Conservation (phyloP, 805 yeast genomes). For the Nakazawaea holstii region DNA sequence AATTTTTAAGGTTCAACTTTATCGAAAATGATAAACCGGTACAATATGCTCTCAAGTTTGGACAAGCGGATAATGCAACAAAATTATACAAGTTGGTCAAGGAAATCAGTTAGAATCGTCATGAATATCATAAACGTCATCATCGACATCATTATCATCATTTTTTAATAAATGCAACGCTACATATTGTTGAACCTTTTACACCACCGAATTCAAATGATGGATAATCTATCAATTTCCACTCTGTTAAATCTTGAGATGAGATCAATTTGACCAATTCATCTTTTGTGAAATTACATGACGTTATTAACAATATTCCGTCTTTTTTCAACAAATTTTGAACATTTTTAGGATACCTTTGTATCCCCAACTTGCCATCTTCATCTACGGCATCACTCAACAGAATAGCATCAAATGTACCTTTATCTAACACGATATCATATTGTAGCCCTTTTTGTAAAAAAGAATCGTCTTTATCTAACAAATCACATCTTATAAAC, state of each 20-base stretch:
- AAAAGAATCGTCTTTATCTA: slow-evolving; percentile 33
- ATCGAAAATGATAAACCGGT: slow-evolving; percentile 62
- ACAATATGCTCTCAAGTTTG: slow-evolving; percentile 79
- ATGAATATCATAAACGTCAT: slow-evolving; percentile 2
- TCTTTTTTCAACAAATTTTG: slow-evolving; percentile 46
- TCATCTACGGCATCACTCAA: slow-evolving; percentile 55
- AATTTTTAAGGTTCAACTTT: slow-evolving; percentile 71
- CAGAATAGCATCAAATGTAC: slow-evolving; percentile 96
- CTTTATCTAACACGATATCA: slow-evolving; percentile 86
- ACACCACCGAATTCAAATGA: slow-evolving; percentile 85
- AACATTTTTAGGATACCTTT: slow-evolving; percentile 60
- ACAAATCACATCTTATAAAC: slow-evolving; percentile 70
- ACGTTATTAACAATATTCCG: slow-evolving; percentile 73
- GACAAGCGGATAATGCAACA: slow-evolving; percentile 54
- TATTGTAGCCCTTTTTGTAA: slow-evolving; percentile 31
- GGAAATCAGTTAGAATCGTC: slow-evolving; percentile 25
- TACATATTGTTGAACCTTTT: slow-evolving; percentile 83
- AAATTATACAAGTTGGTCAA: slow-evolving; percentile 49
- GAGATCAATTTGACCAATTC: slow-evolving; percentile 61
- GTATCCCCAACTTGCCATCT: slow-evolving; percentile 41
- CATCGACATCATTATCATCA: not conserved
- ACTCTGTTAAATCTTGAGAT: slow-evolving; percentile 41
- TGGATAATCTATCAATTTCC: slow-evolving; percentile 73
- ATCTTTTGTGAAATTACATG: slow-evolving; percentile 86
- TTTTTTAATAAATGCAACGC: slow-evolving; percentile 64